Percentiles rank a stretch among this genome's conserved stretches.
Conservation (phyloP, 768 basidiomycete genomes). For the Pleurotus tuber-regium region DNA sequence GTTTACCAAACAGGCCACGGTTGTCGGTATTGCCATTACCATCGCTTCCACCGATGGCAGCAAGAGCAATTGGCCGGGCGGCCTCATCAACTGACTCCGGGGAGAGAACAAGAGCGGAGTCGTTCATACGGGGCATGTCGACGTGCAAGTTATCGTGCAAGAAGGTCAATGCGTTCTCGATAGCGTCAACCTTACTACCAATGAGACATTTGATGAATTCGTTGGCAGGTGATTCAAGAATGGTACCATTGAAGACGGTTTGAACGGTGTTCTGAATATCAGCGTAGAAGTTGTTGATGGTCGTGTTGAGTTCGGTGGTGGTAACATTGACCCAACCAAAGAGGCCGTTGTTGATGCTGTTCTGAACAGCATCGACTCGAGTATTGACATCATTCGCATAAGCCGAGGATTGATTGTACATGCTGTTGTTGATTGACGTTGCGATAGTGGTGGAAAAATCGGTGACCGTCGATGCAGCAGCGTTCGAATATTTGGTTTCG, state of each 20-base stretch:
- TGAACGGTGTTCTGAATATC: conserved; percentile 81
- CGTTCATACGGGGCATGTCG: conserved; percentile 74
- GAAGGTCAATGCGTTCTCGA: conserved; percentile 89
- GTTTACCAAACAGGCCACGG: conserved; percentile 64
- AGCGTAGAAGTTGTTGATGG: conserved; percentile 82
- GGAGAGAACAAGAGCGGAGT: conserved; percentile 75
- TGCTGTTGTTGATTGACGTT: conserved; percentile 74
- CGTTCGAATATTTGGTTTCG: conserved; percentile 60
- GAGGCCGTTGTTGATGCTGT: conserved; percentile 77
- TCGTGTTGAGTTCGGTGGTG: conserved; percentile 82
- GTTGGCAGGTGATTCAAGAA: conserved; percentile 76
- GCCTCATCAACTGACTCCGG: conserved; percentile 69
- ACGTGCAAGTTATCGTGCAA: conserved; percentile 84
- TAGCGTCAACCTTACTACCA: conserved; percentile 84
- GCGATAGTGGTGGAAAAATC: conserved; percentile 74
- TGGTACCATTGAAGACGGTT: conserved; percentile 78
- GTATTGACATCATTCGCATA: conserved; percentile 78
- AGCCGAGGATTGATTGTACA: conserved; percentile 73
- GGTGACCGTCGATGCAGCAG: conserved; percentile 55
- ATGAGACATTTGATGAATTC: conserved; percentile 89
- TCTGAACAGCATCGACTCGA: conserved; percentile 70
- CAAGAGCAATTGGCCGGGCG: conserved; percentile 74
- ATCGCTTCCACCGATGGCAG: conserved; percentile 60
- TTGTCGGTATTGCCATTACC: conserved; percentile 36
- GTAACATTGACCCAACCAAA: conserved; percentile 96